Evolutionary conservation across 176 grass and related monocot species (phyloP), one percentile per base, ranked within the genome.

Genomic region (Pontederia paniculata): DNA sequence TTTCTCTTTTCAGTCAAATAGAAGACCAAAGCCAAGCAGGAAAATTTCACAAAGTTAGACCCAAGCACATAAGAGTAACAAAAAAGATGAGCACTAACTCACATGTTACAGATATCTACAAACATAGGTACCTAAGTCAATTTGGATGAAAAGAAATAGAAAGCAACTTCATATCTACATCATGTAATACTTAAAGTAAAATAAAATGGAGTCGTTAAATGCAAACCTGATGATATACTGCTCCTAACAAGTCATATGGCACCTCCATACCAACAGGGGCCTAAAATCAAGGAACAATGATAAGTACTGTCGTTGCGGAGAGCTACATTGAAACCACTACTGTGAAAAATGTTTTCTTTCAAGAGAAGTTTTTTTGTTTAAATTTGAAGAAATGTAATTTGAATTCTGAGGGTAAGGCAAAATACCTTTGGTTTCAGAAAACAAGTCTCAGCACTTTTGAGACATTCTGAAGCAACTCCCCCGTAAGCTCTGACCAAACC

Each of bases 401-500:
- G 5, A 74, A 16, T 12, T 12, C 16, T 46, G 15, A 53, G 7
- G 53, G 48, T 13, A 58, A 31, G 50, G 47, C 53, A 16, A 0
- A 57, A 15, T 54, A 98, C 93, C 75, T 98, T 91, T 55, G 93
- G 93, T 67, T 91, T 98, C 57, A 98, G 75, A 60, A 88, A 67
- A 77, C 74, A 79, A 75, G 86, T 97, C 48, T 71, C 63, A 74
- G 83, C 86, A 67, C 77, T 80, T 77, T 88, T 98, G 41, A 98
- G 76, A 47, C 86, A 91, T 67, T 91, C 83, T 74, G 84, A 82
- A 77, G 93, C 83, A 64, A 84, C 86, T 54, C 91, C 86, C 5
- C 86, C 93, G 60, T 97, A 97, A 60, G 93, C 93, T 75, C 93
- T 81, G 16, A 91, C 86, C 60, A 98, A 55, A 17, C 93, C 93